Evolutionary conservation across 23 red algal genomes (phyloP).

Genomic region (Gracilaria vermiculophylla): DNA sequence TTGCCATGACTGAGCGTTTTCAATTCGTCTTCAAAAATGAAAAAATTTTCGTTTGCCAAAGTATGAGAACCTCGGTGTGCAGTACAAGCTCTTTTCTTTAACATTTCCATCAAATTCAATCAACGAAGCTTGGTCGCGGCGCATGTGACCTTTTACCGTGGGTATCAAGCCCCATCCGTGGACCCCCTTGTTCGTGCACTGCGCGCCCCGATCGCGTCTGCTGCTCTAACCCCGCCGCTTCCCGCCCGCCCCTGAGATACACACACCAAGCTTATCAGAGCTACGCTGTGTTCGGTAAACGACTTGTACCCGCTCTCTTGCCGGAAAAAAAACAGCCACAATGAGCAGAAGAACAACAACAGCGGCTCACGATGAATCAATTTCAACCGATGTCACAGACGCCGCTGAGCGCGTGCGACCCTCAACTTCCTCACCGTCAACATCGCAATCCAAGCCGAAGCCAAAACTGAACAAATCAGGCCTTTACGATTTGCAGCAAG

Average conservation of each 20-base stretch:
- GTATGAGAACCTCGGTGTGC: no score
- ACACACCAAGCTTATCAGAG: no score
- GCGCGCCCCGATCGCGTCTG: no score
- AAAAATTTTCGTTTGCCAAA: no score
- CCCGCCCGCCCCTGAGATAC: no score
- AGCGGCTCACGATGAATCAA: background rate
- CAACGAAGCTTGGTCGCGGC: background rate
- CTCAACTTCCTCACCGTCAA: background rate
- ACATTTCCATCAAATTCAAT: background rate
- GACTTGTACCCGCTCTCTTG: background rate
- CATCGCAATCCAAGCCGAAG: background rate
- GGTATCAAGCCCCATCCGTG: background rate
- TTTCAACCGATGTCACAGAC: background rate
- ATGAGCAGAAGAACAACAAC: background rate
- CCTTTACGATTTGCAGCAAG: constrained; percentile 50
- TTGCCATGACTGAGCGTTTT: no score
- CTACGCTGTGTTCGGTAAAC: no score
- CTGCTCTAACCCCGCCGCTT: no score
- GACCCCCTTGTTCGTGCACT: no score
- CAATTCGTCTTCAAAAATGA: no score
- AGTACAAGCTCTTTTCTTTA: no score
- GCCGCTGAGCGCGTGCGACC: background rate
- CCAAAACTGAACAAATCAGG: constrained; percentile 60
- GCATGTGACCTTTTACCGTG: background rate
- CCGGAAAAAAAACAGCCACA: background rate